Evolutionary conservation across 2,329 filamentous ascomycete species (phyloP), one percentile per base, ranked within the genome.

Genomic region (Dactylellina parvicollis): DNA sequence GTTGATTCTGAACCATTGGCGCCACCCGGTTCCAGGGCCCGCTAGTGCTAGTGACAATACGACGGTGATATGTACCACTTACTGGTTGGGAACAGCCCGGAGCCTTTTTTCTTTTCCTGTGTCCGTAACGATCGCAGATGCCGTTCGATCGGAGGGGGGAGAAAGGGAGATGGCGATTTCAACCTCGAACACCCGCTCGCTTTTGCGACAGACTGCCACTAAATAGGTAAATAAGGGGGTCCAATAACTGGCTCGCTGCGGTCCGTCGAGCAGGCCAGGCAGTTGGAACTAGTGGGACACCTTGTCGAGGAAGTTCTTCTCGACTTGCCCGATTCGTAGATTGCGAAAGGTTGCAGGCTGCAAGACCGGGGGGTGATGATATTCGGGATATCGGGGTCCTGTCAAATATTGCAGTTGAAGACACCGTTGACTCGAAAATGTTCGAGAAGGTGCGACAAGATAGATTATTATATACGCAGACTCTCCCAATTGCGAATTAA

Each of bases 321-420:
- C 59, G 67, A 72, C 59, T 65, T 72, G 56, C 66, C 66, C 14
- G 20, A 62, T 71, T 50, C 14, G 61, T 18, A 20, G n/a, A n/a
- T n/a, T n/a, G n/a, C n/a, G n/a, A n/a, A n/a, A n/a, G 4, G 12
- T 14, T 7, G 34, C 34, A 14, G 4, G 12, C 12, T 7, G 34
- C 34, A 14, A 38, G n/a, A n/a, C 22, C 10, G 46, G 46, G 46
- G 30, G 7, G 42, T 10, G 24, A 46, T 46, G 38, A 49, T 49
- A 49, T 49, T 30, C n/a, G 20, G 44, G 16, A 24, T n/a, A n/a
- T n/a, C n/a, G n/a, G n/a, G n/a, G n/a, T n/a, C n/a, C n/a, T n/a
- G n/a, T n/a, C n/a, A n/a, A n/a, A n/a, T n/a, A n/a, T n/a, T n/a
- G n/a, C n/a, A n/a, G n/a, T n/a, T n/a, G n/a, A n/a, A n/a, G n/a